Percentiles rank a stretch among this genome's conserved stretches.
Evolutionary conservation across 345 rosid genomes (phyloP).

Genomic region (Melaleuca quinquenervia): DNA sequence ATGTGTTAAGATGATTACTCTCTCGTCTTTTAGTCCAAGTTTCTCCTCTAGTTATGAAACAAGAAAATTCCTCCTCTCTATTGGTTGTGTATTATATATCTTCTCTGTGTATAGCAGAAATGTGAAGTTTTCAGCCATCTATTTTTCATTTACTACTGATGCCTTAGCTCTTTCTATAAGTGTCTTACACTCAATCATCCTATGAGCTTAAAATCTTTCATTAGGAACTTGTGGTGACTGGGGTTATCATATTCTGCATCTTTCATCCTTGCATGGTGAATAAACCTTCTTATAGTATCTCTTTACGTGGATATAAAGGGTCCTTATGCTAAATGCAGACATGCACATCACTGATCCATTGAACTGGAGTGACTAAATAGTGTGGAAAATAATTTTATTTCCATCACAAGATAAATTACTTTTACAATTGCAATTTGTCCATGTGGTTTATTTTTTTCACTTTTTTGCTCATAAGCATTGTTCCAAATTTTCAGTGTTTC

Average conservation of each 20-base stretch:
- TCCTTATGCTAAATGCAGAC: neutral
- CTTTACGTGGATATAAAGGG: neutral
- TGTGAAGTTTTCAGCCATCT: neutral
- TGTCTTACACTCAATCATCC: neutral
- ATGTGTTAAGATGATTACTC: neutral
- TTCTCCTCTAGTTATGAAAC: neutral
- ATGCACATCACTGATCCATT: neutral
- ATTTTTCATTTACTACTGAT: neutral
- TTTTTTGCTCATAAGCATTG: neutral
- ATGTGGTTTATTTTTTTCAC: neutral
- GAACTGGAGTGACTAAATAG: neutral
- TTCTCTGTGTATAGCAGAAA: neutral
- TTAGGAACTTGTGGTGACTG: neutral
- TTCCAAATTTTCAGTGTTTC: neutral
- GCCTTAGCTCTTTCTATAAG: neutral
- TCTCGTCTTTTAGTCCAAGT: neutral
- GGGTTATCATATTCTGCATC: neutral
- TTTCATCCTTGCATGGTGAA: neutral
- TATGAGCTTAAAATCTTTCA: neutral
- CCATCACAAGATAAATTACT: neutral
- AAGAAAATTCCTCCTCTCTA: neutral
- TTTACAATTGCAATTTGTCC: neutral
- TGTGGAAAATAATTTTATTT: neutral
- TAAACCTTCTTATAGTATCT: neutral
- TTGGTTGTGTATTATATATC: neutral